Conservation (phyloP, 441 rosid genomes). For the Kokia cookei region DNA sequence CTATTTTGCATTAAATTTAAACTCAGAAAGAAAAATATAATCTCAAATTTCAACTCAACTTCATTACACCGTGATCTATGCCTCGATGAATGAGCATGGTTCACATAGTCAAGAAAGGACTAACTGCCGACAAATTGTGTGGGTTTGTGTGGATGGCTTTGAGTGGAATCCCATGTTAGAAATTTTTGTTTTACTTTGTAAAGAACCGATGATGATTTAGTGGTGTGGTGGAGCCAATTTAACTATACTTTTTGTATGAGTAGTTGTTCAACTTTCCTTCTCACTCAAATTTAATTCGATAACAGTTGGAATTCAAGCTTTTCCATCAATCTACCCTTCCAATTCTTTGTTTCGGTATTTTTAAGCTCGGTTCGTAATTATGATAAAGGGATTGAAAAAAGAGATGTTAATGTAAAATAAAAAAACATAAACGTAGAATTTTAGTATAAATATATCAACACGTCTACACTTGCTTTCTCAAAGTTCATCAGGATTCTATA, state of each 20-base stretch:
- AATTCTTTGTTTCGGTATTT: neutral
- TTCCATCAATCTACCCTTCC: neutral
- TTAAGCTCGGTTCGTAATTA: neutral
- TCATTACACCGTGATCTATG: neutral
- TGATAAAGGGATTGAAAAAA: neutral
- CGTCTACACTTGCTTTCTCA: slow-evolving; percentile 41
- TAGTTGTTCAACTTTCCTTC: neutral
- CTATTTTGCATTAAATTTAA: too few relatives aligned
- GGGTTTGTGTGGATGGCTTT: neutral
- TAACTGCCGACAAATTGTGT: neutral
- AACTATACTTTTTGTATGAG: neutral
- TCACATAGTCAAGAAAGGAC: neutral
- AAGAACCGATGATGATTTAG: slow-evolving; percentile 7
- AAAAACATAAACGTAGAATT: neutral
- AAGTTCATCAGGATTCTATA: slow-evolving; percentile 26
- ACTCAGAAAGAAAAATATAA: too few relatives aligned
- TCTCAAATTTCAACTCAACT: too few relatives aligned
- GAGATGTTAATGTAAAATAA: neutral
- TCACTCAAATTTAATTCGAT: neutral
- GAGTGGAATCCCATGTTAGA: slow-evolving; percentile 4
- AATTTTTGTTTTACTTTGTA: neutral
- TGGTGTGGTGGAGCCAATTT: neutral
- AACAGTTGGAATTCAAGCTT: neutral
- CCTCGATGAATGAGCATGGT: neutral
- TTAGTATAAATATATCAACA: slow-evolving; percentile 27